Evolutionary conservation across 805 yeast species (phyloP).

Genomic region (Nakazawaea peltata): DNA sequence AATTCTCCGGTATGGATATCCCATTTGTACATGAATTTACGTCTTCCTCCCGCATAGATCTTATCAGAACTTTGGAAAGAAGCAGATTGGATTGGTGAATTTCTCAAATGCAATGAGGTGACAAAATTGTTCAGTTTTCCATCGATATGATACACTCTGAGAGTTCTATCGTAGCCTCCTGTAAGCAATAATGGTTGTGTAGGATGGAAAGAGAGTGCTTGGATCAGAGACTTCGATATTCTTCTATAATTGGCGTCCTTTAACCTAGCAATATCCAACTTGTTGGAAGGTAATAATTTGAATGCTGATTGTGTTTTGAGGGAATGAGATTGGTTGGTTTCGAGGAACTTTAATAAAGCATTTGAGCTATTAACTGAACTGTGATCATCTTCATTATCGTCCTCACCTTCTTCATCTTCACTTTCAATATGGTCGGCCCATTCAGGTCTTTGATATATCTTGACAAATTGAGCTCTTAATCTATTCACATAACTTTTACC

Average conservation of each 20-base stretch:
- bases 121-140: slow-evolving; percentile 78
- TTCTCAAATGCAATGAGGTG: slow-evolving; percentile 70
- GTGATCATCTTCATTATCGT: not conserved
- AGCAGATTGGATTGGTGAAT: slow-evolving; percentile 77
- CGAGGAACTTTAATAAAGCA: slow-evolving; percentile 23
- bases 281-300: slow-evolving; percentile 59
- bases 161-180: slow-evolving; percentile 87
- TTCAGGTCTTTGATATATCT: slow-evolving; percentile 71
- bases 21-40: slow-evolving; percentile 91
- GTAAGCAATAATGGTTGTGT: slow-evolving; percentile 75
- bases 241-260: slow-evolving; percentile 78
- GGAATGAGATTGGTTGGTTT: slow-evolving; percentile 22
- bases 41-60: slow-evolving; percentile 83
- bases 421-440: slow-evolving; percentile 65
- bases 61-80: slow-evolving; percentile 46
- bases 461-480: slow-evolving; percentile 55
- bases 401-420: slow-evolving; percentile 17
- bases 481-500: slow-evolving; percentile 25
- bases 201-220: slow-evolving; percentile 78
- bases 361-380: slow-evolving; percentile 15
- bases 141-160: slow-evolving; percentile 84
- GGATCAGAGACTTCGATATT: slow-evolving; percentile 74
- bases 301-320: slow-evolving; percentile 25
- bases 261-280: slow-evolving; percentile 69
- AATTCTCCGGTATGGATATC: slow-evolving; percentile 59